A percentile compares a stretch with the other conserved stretches of the same genome.
Conservation (phyloP, 2,329 filamentous ascomycete genomes). For the Cercospora berteroae region DNA sequence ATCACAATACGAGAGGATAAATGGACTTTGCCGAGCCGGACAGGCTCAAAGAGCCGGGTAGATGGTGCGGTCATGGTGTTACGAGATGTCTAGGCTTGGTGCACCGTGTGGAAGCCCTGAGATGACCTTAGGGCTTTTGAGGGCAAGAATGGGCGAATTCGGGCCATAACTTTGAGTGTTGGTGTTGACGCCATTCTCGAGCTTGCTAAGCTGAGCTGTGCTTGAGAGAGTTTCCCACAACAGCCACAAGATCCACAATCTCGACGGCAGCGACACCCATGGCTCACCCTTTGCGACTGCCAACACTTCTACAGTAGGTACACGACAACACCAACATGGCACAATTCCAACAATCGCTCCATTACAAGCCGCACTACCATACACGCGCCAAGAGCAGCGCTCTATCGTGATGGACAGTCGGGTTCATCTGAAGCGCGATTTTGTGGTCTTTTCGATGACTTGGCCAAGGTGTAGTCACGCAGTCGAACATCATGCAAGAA, state of each 20-base stretch:
- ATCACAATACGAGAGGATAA: constrained; percentile 53
- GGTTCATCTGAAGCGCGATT: too few relatives aligned
- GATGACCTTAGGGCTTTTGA: background rate
- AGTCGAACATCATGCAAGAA: too few relatives aligned
- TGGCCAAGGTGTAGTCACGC: too few relatives aligned
- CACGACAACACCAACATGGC: background rate
- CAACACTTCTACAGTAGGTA: background rate
- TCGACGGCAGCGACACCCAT: background rate
- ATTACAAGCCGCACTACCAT: too few relatives aligned
- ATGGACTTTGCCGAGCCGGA: constrained; percentile 43
- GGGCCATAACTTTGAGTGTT: background rate
- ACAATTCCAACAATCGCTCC: too few relatives aligned
- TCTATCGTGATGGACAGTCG: too few relatives aligned
- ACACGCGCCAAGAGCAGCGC: too few relatives aligned
- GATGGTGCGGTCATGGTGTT: background rate
- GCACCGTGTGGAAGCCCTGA: background rate
- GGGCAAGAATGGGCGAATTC: background rate
- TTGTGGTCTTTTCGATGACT: too few relatives aligned
- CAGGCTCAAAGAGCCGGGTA: constrained; percentile 41
- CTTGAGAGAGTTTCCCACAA: background rate
- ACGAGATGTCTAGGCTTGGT: background rate
- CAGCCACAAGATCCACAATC: background rate
- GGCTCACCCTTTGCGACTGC: background rate
- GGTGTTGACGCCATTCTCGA: constrained; percentile 9
- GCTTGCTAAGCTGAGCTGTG: constrained; percentile 1